These are phyloP conservation scores for Mucor ambiguus DNA, from an alignment of 371 early-diverging fungal genomes.

Conservation along the genomic window DNA sequence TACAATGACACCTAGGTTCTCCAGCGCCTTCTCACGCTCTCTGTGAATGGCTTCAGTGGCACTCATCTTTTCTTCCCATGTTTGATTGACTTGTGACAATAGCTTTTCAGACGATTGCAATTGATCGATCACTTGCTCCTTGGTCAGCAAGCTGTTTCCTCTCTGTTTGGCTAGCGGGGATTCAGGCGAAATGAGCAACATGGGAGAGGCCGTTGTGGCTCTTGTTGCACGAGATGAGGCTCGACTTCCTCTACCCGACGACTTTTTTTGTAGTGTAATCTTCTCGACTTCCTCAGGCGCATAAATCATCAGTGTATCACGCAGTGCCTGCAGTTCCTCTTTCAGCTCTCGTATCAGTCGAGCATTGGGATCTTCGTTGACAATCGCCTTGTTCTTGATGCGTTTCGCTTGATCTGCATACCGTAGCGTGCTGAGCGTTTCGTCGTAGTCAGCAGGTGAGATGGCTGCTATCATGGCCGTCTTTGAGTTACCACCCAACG, in stretches of 20 bases:
- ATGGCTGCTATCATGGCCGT: slow-evolving; percentile 90
- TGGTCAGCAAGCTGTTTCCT: slow-evolving; percentile 42
- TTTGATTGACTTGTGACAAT: slow-evolving; percentile 38
- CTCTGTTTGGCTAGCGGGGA: slow-evolving; percentile 17
- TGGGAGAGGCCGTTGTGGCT: slow-evolving; percentile 19
- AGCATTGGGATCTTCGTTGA: slow-evolving; percentile 87
- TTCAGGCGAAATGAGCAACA: slow-evolving; percentile 24
- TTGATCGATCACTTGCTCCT: slow-evolving; percentile 65
- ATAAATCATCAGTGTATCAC: slow-evolving; percentile 60
- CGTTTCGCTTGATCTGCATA: slow-evolving; percentile 92
- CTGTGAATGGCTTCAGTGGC: slow-evolving; percentile 72
- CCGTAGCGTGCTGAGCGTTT: slow-evolving; percentile 90
- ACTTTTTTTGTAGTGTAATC: slow-evolving; percentile 26
- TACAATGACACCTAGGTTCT: slow-evolving; percentile 81
- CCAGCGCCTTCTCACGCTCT: slow-evolving; percentile 74
- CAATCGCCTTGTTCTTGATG: slow-evolving; percentile 85
- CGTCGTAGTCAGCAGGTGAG: slow-evolving; percentile 76
- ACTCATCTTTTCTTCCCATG: slow-evolving; percentile 70
- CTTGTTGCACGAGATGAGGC: slow-evolving; percentile 21
- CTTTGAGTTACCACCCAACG: slow-evolving; percentile 89
- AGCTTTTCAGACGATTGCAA: slow-evolving; percentile 42
- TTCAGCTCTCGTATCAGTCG: slow-evolving; percentile 79
- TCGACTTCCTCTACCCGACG: slow-evolving; percentile 3
- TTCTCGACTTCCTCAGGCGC: slow-evolving; percentile 51
- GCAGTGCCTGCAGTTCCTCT: slow-evolving; percentile 74